These are phyloP conservation scores for Pythium rishiriense DNA, from an alignment of 352 stramenopile species.

Conservation along the genomic window DNA sequence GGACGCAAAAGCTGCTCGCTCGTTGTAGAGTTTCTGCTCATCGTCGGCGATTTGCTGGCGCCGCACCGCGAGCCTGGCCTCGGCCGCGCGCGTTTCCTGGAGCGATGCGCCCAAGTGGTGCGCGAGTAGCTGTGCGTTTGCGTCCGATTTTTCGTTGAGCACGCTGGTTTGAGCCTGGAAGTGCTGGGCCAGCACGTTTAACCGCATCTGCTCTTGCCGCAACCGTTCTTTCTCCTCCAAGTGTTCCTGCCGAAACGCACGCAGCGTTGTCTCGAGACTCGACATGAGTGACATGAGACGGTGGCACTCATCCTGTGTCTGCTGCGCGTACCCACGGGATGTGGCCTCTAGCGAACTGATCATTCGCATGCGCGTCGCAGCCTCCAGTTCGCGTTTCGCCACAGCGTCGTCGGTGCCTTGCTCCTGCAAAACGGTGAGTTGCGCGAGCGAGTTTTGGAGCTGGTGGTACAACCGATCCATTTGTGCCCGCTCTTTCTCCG, in stretches of 20 bases:
- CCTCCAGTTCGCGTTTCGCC: conserved; percentile 44
- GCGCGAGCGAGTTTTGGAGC: conserved; percentile 52
- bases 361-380: conserved; percentile 54
- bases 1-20: conserved; percentile 31
- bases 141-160: conserved; percentile 46
- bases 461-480: conserved; percentile 53
- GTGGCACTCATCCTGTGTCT: conserved; percentile 62
- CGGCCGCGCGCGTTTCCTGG: conserved; percentile 35
- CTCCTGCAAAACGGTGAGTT: conserved; percentile 48
- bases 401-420: conserved; percentile 42
- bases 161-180: conserved; percentile 64
- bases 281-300: conserved; percentile 50
- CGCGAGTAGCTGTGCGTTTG: conserved; percentile 30
- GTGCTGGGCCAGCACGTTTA: conserved; percentile 58
- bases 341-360: conserved; percentile 61
- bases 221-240: conserved; percentile 77
- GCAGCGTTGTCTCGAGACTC: conserved; percentile 53
- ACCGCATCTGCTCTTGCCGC: conserved; percentile 61
- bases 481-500: conserved; percentile 43
- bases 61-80: conserved; percentile 38
- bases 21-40: conserved; percentile 26
- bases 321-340: conserved; percentile 50
- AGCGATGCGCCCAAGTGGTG: conserved; percentile 23
- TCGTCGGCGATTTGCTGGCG: conserved; percentile 30
- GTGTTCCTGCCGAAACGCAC: conserved; percentile 52